Evolutionary conservation across 2,329 filamentous ascomycete species (phyloP), one percentile per base, ranked within the genome.

Genomic region (Trichoderma hamatum): DNA sequence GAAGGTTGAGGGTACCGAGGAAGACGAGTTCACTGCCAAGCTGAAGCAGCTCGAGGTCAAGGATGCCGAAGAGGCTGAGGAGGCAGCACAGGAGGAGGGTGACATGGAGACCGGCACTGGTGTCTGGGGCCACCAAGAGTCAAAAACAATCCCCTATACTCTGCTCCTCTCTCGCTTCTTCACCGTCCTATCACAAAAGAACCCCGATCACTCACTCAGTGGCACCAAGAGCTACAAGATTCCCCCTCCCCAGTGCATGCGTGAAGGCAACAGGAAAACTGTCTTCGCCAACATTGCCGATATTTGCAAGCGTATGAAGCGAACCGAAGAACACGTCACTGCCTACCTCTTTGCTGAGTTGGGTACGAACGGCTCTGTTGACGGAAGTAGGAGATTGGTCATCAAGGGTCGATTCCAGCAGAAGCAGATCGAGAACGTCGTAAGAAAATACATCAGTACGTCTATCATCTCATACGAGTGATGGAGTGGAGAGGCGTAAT

Each of bases 381-480:
- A 97, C 83, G 96, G 95, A 75, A 93, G 88, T 83, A 90, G 94
- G 82, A 90, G 95, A 78, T 83, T 99, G 77, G 94, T 99, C 79
- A 99, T 99, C 88, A 97, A 97, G 88, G 96, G 96, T 86, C 93
- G 96, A 79, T 99, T 99, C 92, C 95, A 98, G 83, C 95, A 98
- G 85, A 97, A 97, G 85, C 95, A 98, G 85, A 94, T 98, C 79
- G 96, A 99, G 86, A 97, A 96, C 82, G 94, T 98, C 65, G 83
- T 98, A 79, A 88, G 95, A 84, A 92, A 95, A 85, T 97, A 97
- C 82, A 97, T 97, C 80, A 92, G 92, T 93, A 84, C 81, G 89
- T 86, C 32, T 9, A 26, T 16, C 21, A 6, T 59, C 39, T 24
- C 11, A 21, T 2, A 26, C 16, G 21, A 4, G 21, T 5, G 16